These are phyloP conservation scores for Sclerotinia glacialis DNA, from an alignment of 2,329 filamentous ascomycete species.

Conservation along the genomic window DNA sequence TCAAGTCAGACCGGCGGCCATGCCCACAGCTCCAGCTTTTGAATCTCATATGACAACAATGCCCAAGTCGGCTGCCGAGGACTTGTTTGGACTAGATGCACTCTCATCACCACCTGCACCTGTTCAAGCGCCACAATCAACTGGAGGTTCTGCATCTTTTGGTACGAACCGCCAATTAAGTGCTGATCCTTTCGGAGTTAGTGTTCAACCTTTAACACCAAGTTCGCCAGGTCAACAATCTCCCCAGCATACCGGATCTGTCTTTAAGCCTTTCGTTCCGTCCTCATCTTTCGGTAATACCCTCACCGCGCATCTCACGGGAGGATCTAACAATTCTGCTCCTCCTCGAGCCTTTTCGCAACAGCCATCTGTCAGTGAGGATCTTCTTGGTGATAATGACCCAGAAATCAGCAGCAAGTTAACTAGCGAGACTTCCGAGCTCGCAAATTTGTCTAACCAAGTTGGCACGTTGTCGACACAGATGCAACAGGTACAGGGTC, in stretches of 20 bases:
- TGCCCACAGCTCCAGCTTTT: constrained; percentile 46
- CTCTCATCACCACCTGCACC: constrained; percentile 51
- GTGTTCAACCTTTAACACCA: constrained; percentile 31
- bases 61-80: constrained; percentile 82
- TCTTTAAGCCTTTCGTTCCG: constrained; percentile 87
- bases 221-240: constrained; percentile 34
- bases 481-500: constrained; percentile 87
- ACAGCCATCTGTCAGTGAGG: constrained; percentile 61
- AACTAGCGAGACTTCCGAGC: constrained; percentile 83
- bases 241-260: constrained; percentile 37
- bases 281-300: constrained; percentile 89
- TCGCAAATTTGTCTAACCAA: constrained; percentile 95
- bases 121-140: constrained; percentile 62
- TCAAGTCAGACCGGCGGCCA: constrained; percentile 49
- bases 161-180: constrained; percentile 45
- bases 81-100: constrained; percentile 88
- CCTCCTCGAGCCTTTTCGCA: constrained; percentile 42
- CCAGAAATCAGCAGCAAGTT: constrained; percentile 84
- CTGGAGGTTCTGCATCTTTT: constrained; percentile 66
- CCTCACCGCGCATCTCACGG: constrained; percentile 73
- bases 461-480: constrained; percentile 87
- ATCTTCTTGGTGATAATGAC: constrained; percentile 87
- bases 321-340: constrained; percentile 46
- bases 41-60: constrained; percentile 45
- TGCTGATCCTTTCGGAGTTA: constrained; percentile 46